These are phyloP conservation scores for Aphanomyces invadans DNA, from an alignment of 352 stramenopile species.

Conservation along the genomic window DNA sequence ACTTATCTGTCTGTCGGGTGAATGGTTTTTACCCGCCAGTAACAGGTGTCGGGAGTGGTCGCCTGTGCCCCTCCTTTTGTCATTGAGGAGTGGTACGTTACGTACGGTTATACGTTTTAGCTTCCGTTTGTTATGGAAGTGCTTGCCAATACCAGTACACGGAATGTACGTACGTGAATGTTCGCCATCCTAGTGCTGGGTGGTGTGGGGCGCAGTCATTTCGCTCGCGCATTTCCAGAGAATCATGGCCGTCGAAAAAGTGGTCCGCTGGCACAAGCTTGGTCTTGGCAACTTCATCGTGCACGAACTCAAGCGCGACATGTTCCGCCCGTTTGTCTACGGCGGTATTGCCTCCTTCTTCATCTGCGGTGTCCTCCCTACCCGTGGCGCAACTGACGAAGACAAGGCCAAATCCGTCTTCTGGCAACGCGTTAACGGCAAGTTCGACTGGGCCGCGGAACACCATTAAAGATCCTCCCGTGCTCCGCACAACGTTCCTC, in stretches of 20 bases:
- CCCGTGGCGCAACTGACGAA: slow-evolving; percentile 70
- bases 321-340: slow-evolving; percentile 81
- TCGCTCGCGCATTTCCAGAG: not conserved
- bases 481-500: not conserved
- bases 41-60: too few relatives aligned
- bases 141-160: too few relatives aligned
- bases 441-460: slow-evolving; percentile 22
- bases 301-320: slow-evolving; percentile 64
- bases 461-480: slow-evolving; percentile 27
- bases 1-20: not conserved
- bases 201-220: slow-evolving; percentile 20
- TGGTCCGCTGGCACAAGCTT: slow-evolving; percentile 77
- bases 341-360: slow-evolving; percentile 70
- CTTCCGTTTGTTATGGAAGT: not conserved
- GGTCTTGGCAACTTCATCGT: slow-evolving; percentile 66
- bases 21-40: too few relatives aligned
- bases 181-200: not conserved
- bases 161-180: not conserved
- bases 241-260: slow-evolving; percentile 34
- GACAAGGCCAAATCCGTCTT: slow-evolving; percentile 79
- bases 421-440: slow-evolving; percentile 81
- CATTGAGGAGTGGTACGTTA: not conserved
- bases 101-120: not conserved
- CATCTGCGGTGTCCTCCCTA: slow-evolving; percentile 73
- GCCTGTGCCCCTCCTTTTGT: not conserved